Evolutionary conservation across 768 basidiomycete species (phyloP).

Genomic region (Xerocomellus chrysenteron): DNA sequence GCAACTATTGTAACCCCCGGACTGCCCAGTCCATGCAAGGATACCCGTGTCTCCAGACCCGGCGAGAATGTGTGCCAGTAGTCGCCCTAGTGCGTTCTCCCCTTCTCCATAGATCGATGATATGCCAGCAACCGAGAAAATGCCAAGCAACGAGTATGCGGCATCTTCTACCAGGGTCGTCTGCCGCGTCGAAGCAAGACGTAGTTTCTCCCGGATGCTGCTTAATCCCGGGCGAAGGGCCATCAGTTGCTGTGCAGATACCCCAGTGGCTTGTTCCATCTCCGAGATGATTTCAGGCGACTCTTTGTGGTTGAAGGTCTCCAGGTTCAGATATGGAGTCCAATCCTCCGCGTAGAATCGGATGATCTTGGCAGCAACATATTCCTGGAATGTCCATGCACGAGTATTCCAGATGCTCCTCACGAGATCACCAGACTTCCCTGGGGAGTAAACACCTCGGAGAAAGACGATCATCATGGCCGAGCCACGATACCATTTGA

Average conservation of each 20-base stretch:
- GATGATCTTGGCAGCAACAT: too few relatives aligned
- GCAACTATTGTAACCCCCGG: not conserved
- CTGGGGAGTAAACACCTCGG: not conserved
- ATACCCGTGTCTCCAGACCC: not conserved
- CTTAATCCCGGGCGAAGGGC: too few relatives aligned
- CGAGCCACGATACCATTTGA: too few relatives aligned
- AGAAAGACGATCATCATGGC: not conserved
- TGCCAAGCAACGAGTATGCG: too few relatives aligned
- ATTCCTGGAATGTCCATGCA: too few relatives aligned
- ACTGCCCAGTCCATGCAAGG: constrained; percentile 5
- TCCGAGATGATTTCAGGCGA: too few relatives aligned
- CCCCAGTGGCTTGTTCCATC: too few relatives aligned
- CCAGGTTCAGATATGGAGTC: not conserved
- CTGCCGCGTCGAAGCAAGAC: too few relatives aligned
- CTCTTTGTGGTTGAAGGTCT: not conserved
- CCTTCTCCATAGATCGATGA: not conserved
- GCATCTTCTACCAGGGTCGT: too few relatives aligned
- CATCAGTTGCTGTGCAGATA: too few relatives aligned
- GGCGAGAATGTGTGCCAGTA: not conserved
- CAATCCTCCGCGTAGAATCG: not conserved
- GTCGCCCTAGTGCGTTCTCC: not conserved
- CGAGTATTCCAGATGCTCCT: too few relatives aligned
- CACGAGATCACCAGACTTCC: not conserved
- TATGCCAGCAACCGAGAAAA: not conserved
- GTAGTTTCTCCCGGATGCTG: too few relatives aligned